Conservation (phyloP, 805 yeast species). For the Torulaspora delbrueckii region DNA sequence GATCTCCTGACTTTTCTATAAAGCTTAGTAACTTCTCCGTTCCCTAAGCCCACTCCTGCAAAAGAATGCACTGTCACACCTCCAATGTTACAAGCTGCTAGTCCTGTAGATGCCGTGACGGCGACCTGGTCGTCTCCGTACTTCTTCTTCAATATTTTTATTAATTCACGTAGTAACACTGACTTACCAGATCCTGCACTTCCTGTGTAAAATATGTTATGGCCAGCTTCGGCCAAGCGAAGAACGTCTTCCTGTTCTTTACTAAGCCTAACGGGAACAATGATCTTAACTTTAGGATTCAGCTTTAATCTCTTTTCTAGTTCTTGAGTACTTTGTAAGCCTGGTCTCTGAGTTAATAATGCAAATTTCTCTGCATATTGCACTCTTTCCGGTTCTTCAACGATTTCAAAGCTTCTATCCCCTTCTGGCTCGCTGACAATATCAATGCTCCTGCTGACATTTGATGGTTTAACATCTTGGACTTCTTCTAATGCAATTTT, state of each 20-base stretch:
- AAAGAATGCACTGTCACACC: conserved; percentile 74
- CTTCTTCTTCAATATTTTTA: conserved; percentile 45
- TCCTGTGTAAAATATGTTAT: conserved; percentile 85
- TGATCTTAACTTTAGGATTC: conserved; percentile 25
- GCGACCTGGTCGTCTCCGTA: conserved; percentile 53
- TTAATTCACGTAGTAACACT: conserved; percentile 63
- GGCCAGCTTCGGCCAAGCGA: conserved; percentile 57
- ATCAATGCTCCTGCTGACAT: neutral
- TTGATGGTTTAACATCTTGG: neutral
- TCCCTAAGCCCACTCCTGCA: conserved; percentile 73
- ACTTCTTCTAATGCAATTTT: neutral
- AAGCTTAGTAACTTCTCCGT: conserved; percentile 44
- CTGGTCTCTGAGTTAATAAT: conserved; percentile 32
- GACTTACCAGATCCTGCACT: conserved; percentile 99
- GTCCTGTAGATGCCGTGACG: conserved; percentile 79
- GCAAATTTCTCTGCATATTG: conserved; percentile 28
- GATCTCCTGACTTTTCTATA: conserved; percentile 51
- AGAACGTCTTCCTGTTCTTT: conserved; percentile 65
- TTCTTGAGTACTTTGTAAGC: conserved; percentile 14
- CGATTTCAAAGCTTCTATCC: conserved; percentile 10
- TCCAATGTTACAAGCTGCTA: conserved; percentile 78
- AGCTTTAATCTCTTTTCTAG: conserved; percentile 12
- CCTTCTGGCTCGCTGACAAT: neutral
- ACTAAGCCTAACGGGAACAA: conserved; percentile 38
- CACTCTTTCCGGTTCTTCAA: conserved; percentile 9